Base-by-base conservation (phyloP, 306 rosid genomes). In the Dryas alaskensis region DNA sequence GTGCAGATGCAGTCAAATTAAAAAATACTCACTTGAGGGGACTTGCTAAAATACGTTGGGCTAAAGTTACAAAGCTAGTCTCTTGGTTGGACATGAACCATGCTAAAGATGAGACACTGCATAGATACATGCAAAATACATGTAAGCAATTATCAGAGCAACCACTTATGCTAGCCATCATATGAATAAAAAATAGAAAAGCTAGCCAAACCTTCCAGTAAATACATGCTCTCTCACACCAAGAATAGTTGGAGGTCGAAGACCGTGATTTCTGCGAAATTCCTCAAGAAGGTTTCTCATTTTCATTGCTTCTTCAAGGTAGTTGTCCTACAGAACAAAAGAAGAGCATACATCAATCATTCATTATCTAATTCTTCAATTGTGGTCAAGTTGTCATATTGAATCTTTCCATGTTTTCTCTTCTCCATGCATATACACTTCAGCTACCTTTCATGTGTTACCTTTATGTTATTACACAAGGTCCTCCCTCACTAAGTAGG, bases 51-150 rank as follows among this genome's bases (percentile, higher is more conserved):
- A 94, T 90, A 62, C 98, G 97, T 52, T 94, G 98, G 14, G 89
- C 98, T 84, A 94, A 85, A 75, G 98, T 94, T 71, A 94, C 98
- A 78, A 94, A 94, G 90, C 98, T 91, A 58, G 98, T 94, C 85
- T 94, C 98, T 87, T 94, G 98, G 83, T 94, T 94, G 70, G 98
- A 94, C 98, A 94, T 94, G 88, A 94, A 94, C 96, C 85, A 85
- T 57, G 98, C 98, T 91, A 94, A 87, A 47, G 98, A 94, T 59
- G 98, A 94, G 70, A 94, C 98, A 94, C 98, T 94, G 96, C 83
- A 88, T 44, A 40, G 59, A 77, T 53, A 69, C 46, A 72, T 72
- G 50, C 54, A 72, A 64, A 76, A 79, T 17, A 72, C 49, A 69
- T 22, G 70, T 84, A 73, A 80, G 80, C 49, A 67, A 46, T 40